phyloP scores from a whole-genome alignment of 148 eudicot species.

The Vaccinium macrocarpon region DNA sequence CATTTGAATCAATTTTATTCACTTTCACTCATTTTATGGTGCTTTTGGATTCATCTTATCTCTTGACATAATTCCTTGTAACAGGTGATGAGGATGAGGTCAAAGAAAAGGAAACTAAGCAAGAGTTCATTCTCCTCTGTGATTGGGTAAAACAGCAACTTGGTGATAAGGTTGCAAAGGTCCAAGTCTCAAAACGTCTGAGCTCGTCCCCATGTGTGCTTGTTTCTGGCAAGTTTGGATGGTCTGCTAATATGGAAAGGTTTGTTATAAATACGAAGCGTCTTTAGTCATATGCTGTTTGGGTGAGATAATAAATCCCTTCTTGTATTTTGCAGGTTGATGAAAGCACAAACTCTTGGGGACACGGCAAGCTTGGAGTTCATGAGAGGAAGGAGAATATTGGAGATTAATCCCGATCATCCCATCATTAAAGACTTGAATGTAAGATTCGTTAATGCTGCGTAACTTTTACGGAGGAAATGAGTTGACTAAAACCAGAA shows the following conservation, averaged over 20 bases:
- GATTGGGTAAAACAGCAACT: conserved; percentile 99
- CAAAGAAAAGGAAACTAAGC: conserved; percentile 82
- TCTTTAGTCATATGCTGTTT: neutral
- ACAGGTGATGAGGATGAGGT: conserved; percentile 93
- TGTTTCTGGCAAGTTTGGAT: conserved; percentile 97
- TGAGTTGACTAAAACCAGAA: neutral
- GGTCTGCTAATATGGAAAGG: conserved; percentile 99
- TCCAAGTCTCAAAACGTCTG: conserved; percentile 88
- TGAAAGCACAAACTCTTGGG: conserved; percentile 97
- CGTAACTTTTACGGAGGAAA: neutral
- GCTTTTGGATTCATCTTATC: conserved; percentile 5
- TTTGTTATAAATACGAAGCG: conserved; percentile 7
- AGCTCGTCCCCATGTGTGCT: conserved; percentile 97
- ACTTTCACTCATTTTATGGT: neutral
- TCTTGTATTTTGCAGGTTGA: conserved; percentile 49
- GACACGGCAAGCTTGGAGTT: conserved; percentile 92
- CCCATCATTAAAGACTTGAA: conserved; percentile 88
- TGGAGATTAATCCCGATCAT: conserved; percentile 96
- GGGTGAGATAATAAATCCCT: neutral
- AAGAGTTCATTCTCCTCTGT: conserved; percentile 83
- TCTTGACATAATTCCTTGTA: neutral
- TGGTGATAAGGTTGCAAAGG: conserved; percentile 98
- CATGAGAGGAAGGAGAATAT: conserved; percentile 95
- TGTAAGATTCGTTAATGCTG: conserved; percentile 37
- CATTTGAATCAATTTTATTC: neutral